These are phyloP conservation scores for Myrmaecium sp. DNA, from an alignment of 2,329 filamentous ascomycete species.

Conservation along the genomic window DNA sequence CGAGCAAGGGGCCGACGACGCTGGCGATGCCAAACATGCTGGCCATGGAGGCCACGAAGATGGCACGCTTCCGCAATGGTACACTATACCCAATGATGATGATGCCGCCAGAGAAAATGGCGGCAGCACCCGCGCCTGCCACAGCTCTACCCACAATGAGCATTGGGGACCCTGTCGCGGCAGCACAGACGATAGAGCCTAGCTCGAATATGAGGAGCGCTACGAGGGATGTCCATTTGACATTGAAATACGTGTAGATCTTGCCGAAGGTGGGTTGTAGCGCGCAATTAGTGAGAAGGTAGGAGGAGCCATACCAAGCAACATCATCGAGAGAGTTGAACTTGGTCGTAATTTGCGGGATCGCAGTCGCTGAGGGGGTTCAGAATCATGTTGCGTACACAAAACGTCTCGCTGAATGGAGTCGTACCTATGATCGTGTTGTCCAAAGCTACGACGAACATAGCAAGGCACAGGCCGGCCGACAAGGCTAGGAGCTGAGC, in stretches of 20 bases:
- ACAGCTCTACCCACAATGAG: conserved; percentile 36
- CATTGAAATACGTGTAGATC: conserved; percentile 42
- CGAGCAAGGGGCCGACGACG: conserved; percentile 9
- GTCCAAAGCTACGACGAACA: no score
- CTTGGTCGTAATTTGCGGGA: conserved; percentile 23
- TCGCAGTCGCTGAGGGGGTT: conserved; percentile 13
- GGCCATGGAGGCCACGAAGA: conserved; percentile 1
- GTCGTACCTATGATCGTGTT: conserved; percentile 1
- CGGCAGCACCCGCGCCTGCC: conserved; percentile 32
- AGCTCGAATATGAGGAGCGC: conserved; percentile 30
- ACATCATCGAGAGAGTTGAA: conserved; percentile 25
- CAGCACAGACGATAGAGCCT: conserved; percentile 38
- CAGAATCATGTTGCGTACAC: conserved; percentile 15
- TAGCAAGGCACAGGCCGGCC: no score
- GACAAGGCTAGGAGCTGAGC: no score
- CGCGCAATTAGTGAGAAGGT: conserved; percentile 29
- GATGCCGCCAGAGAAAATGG: conserved; percentile 30
- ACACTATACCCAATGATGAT: conserved; percentile 31
- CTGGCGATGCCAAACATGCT: conserved; percentile 6
- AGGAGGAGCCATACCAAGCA: conserved; percentile 23
- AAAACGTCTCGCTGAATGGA: conserved; percentile 15
- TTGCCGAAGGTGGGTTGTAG: conserved; percentile 32
- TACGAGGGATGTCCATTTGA: conserved; percentile 34
- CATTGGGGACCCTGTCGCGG: conserved; percentile 27
- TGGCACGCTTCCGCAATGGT: conserved; percentile 21